Evolutionary conservation across 1,284 basidiomycete genomes (phyloP).

Genomic region (Rugosomyces carneus): DNA sequence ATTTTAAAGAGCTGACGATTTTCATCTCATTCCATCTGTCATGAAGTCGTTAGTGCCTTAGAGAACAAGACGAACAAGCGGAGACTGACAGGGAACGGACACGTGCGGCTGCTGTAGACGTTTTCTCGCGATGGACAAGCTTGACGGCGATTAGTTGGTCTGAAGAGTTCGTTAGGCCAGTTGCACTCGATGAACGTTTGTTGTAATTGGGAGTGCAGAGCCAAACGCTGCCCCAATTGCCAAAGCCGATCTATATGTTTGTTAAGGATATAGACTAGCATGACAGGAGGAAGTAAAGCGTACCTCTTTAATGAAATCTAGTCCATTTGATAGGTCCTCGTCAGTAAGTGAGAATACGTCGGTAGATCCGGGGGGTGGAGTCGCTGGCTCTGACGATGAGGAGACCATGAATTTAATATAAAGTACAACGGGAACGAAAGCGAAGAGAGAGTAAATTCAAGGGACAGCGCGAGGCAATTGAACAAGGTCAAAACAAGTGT

Average conservation of each 20-base stretch:
- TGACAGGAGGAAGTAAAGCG: constrained; percentile 15
- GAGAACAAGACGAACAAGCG: constrained; percentile 22
- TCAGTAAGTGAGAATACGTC: constrained; percentile 44
- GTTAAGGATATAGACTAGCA: constrained; percentile 2
- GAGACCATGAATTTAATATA: constrained; percentile 36
- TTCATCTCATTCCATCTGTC: constrained; percentile 92
- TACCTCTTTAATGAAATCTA: constrained; percentile 75
- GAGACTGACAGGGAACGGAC: constrained; percentile 67
- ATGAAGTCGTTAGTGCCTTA: constrained; percentile 10
- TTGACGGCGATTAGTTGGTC: constrained; percentile 76
- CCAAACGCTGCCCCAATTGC: constrained; percentile 87
- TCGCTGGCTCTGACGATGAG: constrained; percentile 20
- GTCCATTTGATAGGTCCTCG: constrained; percentile 59
- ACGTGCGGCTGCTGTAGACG: constrained; percentile 75
- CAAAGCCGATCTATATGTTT: constrained; percentile 65
- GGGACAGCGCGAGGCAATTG: too few relatives aligned
- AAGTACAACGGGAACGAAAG: background rate
- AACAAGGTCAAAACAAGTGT: constrained; percentile 27
- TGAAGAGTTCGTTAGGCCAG: constrained; percentile 30
- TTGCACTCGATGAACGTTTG: constrained; percentile 28
- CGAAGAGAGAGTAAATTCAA: constrained; percentile 14
- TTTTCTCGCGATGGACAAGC: constrained; percentile 77
- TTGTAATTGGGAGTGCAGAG: constrained; percentile 56
- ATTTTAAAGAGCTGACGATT: constrained; percentile 75
- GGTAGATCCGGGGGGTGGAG: constrained; percentile 26